phyloP scores from a whole-genome alignment of 2,329 filamentous ascomycete genomes.

The Myriosclerotinia curreyana region DNA sequence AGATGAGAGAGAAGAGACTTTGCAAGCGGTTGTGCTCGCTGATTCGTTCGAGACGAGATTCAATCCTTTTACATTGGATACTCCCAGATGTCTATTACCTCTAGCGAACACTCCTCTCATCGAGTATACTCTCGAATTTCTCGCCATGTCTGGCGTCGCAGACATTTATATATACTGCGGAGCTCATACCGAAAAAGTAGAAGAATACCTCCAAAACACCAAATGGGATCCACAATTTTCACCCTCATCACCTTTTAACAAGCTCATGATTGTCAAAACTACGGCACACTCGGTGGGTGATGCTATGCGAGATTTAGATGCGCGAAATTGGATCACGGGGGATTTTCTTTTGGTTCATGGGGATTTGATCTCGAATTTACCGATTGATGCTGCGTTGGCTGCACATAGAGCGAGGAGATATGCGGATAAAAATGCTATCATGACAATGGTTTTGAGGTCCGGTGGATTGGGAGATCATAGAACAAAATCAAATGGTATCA shows the following conservation, averaged over 20 bases:
- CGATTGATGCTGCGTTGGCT: constrained; percentile 74
- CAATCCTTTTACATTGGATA: constrained; percentile 82
- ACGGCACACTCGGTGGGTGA: constrained; percentile 87
- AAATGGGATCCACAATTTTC: constrained; percentile 71
- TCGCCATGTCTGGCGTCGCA: constrained; percentile 91
- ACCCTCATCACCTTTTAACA: constrained; percentile 66
- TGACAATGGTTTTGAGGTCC: constrained; percentile 89
- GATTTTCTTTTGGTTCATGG: constrained; percentile 94
- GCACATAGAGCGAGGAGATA: constrained; percentile 77
- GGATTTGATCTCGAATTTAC: constrained; percentile 85
- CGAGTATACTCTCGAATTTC: constrained; percentile 95
- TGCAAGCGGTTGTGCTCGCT: constrained; percentile 61
- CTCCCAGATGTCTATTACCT: constrained; percentile 86
- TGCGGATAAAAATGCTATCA: constrained; percentile 89
- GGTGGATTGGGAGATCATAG: constrained; percentile 67
- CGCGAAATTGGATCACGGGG: constrained; percentile 76
- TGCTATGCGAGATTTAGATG: constrained; percentile 90
- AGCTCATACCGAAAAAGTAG: constrained; percentile 80
- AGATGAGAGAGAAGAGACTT: constrained; percentile 40
- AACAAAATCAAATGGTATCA: constrained; percentile 71
- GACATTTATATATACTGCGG: constrained; percentile 92
- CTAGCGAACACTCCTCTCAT: constrained; percentile 92
- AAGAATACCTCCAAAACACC: constrained; percentile 79
- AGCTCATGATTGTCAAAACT: constrained; percentile 78
- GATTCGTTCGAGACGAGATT: constrained; percentile 95